phyloP scores from a whole-genome alignment of 2,329 filamentous ascomycete genomes.

The Fusarium neocosmosporiellum region DNA sequence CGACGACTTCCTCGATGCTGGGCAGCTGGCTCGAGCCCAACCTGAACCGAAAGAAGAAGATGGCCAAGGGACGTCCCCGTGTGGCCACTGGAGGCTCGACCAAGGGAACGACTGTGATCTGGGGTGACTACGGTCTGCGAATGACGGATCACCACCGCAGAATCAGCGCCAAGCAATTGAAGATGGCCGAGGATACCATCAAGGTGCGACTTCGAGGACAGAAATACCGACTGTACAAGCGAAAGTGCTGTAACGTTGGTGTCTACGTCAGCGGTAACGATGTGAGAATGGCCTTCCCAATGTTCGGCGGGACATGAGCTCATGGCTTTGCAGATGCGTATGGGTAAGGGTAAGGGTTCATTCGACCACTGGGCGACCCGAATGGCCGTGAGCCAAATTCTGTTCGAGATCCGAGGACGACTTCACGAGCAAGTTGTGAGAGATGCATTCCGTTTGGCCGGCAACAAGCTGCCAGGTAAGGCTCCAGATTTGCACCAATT shows the following conservation, averaged over 20 bases:
- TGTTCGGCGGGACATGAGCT: conserved; percentile 22
- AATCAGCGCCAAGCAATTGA: conserved; percentile 86
- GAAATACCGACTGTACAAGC: conserved; percentile 92
- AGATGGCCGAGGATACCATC: conserved; percentile 94
- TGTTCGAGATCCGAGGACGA: conserved; percentile 92
- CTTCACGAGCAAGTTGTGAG: conserved; percentile 94
- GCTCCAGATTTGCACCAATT: neutral
- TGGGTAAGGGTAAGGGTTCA: conserved; percentile 98
- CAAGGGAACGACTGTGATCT: conserved; percentile 94
- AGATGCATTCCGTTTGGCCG: conserved; percentile 93
- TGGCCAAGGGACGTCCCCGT: conserved; percentile 89
- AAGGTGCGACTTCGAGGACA: conserved; percentile 87
- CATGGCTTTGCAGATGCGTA: conserved; percentile 73
- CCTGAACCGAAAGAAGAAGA: conserved; percentile 80
- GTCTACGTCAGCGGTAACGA: conserved; percentile 97
- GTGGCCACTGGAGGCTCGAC: conserved; percentile 91
- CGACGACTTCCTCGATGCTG: conserved; percentile 69
- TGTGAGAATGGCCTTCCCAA: conserved; percentile 55
- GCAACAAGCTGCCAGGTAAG: conserved; percentile 92
- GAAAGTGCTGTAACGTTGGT: conserved; percentile 91
- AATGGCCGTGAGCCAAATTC: conserved; percentile 88
- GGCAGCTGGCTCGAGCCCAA: conserved; percentile 87
- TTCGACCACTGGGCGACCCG: conserved; percentile 97
- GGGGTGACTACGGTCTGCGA: conserved; percentile 94
- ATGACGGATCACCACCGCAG: conserved; percentile 94